Base-by-base conservation (phyloP, 768 basidiomycete species). In the Termitomyces sp. region DNA sequence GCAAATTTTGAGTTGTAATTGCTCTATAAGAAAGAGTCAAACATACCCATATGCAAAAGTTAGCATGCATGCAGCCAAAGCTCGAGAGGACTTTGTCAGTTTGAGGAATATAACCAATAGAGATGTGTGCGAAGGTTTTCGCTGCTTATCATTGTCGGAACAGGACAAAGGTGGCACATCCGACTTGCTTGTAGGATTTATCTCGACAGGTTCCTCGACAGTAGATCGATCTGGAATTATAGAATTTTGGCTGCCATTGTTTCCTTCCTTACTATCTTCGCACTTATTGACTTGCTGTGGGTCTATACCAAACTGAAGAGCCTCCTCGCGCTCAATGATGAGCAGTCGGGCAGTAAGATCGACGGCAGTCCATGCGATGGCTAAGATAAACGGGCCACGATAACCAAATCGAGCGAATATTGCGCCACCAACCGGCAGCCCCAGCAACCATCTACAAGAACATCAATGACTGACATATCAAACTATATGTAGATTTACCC, bases 351-450 rank as follows among this genome's bases (percentile, higher is more conserved):
- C 80, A 30, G 81, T 33, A 33, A 87, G 75, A 61, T 88, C 86
- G 4, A 83, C 48, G 16, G 75, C 36, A 0, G 82, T 74, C 42
- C 76, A 73, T 13, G 73, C 68, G 36, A 84, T 75, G 1, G 79
- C 75, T 48, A 83, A 81, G 27, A 87, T 70, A 55, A 87, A 84
- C 1, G 86, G 86, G 4, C 76, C 85, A 18, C 81, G 80, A 65
- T 78, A 87, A 6, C 86, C 86, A 65, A 81, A 85, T 13, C 73
- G 76, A 20, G 66, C 63, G 64, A 81, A 87, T 31, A 88, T 65
- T 2, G 71, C 67, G 24, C 86, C 85, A 31, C 85, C 86, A 3
- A 80, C 73, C 0, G 87, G 84, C 2, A 84, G 81, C 12, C 83
- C 86, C 30, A 82, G 72, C 15, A 84, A 66, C n/a, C 79, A 67